Percentiles rank a stretch among this genome's conserved stretches.
phyloP scores from a whole-genome alignment of 768 basidiomycete species.

The Lactarius deliciosus region DNA sequence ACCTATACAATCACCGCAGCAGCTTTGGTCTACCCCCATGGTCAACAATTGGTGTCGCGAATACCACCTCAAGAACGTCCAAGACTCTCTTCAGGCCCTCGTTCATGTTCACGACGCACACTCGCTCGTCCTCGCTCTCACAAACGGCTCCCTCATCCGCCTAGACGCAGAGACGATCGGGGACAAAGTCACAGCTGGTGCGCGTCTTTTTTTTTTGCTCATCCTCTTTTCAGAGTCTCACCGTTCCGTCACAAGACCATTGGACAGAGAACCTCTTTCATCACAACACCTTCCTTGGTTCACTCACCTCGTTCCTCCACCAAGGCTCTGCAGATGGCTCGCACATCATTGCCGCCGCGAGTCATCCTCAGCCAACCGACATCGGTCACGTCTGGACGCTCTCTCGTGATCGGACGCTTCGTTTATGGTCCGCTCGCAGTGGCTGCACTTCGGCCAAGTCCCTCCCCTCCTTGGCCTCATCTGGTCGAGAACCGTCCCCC shows the following conservation, averaged over 20 bases:
- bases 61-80: conserved; percentile 56
- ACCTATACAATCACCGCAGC: conserved; percentile 44
- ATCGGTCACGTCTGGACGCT: conserved; percentile 78
- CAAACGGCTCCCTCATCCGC: conserved; percentile 63
- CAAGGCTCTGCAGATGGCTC: conserved; percentile 47
- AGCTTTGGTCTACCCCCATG: conserved; percentile 30
- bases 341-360: conserved; percentile 70
- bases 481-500: conserved; percentile 37
- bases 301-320: conserved; percentile 62
- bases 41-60: conserved; percentile 62
- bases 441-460: conserved; percentile 68
- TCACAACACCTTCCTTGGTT: conserved; percentile 64
- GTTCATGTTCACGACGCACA: conserved; percentile 66
- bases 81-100: conserved; percentile 40
- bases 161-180: conserved; percentile 64
- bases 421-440: conserved; percentile 79
- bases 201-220: conserved; percentile 31
- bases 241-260: conserved; percentile 47
- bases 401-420: conserved; percentile 80
- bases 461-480: conserved; percentile 42
- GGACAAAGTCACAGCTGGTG: conserved; percentile 58
- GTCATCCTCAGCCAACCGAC: conserved; percentile 74
- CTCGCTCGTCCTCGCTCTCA: conserved; percentile 60
- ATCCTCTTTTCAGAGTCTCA: conserved; percentile 1
- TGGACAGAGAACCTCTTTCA: conserved; percentile 69